phyloP scores from a whole-genome alignment of 2,329 filamentous ascomycete species.

The Fusarium longipes region DNA sequence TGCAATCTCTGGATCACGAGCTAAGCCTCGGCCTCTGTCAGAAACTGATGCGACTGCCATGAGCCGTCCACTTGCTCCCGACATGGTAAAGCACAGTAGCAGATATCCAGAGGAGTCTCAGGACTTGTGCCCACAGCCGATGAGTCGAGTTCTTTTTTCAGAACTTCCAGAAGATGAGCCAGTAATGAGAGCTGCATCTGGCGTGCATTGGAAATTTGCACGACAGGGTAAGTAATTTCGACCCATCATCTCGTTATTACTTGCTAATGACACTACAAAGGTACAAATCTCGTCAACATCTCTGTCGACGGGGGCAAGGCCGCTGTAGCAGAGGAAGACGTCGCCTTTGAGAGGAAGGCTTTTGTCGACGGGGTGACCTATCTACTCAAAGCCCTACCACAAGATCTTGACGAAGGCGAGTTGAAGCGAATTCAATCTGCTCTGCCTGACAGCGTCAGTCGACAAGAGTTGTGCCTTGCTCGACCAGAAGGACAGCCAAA shows the following conservation, averaged over 20 bases:
- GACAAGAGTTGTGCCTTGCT: background rate
- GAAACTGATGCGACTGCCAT: conserved; percentile 31
- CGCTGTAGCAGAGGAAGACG: conserved; percentile 39
- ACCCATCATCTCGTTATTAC: background rate
- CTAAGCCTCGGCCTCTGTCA: conserved; percentile 37
- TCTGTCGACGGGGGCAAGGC: conserved; percentile 46
- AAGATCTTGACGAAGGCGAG: conserved; percentile 67
- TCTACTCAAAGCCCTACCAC: conserved; percentile 71
- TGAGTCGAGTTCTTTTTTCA: conserved; percentile 44
- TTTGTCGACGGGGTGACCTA: conserved; percentile 74
- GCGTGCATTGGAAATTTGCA: conserved; percentile 50
- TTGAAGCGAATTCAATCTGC: conserved; percentile 50
- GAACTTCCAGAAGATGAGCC: conserved; percentile 38
- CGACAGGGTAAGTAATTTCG: conserved; percentile 46
- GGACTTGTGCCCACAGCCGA: conserved; percentile 28
- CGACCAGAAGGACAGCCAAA: conserved; percentile 6
- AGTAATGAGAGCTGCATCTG: conserved; percentile 45
- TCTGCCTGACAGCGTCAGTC: conserved; percentile 39
- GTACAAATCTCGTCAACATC: conserved; percentile 45
- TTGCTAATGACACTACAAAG: conserved; percentile 32
- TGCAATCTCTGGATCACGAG: conserved; percentile 20
- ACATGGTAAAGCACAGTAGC: conserved; percentile 24
- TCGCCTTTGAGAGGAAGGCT: conserved; percentile 63
- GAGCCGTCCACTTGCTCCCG: conserved; percentile 17
- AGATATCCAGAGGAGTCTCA: conserved; percentile 17